Percentiles rank a stretch among this genome's conserved stretches.
Evolutionary conservation across 495 filamentous ascomycete species (phyloP).

Genomic region (Lentithecium fluviatile): DNA sequence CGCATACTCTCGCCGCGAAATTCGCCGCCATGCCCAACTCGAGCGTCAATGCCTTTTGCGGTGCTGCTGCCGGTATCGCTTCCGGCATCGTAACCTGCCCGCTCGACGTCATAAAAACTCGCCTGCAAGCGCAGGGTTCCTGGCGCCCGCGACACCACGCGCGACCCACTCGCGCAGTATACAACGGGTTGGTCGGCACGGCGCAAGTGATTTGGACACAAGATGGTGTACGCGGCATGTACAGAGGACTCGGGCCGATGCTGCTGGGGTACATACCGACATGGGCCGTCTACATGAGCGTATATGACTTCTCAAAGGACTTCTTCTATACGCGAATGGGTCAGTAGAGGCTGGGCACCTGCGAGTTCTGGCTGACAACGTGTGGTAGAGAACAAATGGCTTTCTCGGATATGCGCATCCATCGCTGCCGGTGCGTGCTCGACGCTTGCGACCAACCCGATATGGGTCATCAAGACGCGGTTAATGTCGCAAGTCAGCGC

Average conservation of each 20-base stretch:
- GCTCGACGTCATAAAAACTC: constrained; percentile 98
- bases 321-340: constrained; percentile 65
- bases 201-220: constrained; percentile 78
- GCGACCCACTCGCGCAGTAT: constrained; percentile 54
- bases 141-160: constrained; percentile 49
- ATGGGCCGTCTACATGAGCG: constrained; percentile 95
- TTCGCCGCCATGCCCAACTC: constrained; percentile 52
- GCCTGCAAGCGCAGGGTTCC: constrained; percentile 91
- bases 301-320: constrained; percentile 85
- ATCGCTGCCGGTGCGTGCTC: constrained; percentile 87
- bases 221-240: constrained; percentile 88
- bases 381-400: constrained; percentile 25
- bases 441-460: constrained; percentile 95
- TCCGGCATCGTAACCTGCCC: constrained; percentile 95
- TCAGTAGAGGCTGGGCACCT: constrained; percentile 44
- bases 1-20: constrained; percentile 55
- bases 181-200: constrained; percentile 83
- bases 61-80: constrained; percentile 82
- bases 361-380: constrained; percentile 4
- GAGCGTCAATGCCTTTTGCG: constrained; percentile 67
- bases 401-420: constrained; percentile 64
- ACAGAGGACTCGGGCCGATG: constrained; percentile 90
- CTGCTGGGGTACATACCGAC: constrained; percentile 93
- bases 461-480: constrained; percentile 99
- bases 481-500: constrained; percentile 81